Conservation (phyloP, 352 stramenopile genomes). For the Elongisporangium prolatum region DNA sequence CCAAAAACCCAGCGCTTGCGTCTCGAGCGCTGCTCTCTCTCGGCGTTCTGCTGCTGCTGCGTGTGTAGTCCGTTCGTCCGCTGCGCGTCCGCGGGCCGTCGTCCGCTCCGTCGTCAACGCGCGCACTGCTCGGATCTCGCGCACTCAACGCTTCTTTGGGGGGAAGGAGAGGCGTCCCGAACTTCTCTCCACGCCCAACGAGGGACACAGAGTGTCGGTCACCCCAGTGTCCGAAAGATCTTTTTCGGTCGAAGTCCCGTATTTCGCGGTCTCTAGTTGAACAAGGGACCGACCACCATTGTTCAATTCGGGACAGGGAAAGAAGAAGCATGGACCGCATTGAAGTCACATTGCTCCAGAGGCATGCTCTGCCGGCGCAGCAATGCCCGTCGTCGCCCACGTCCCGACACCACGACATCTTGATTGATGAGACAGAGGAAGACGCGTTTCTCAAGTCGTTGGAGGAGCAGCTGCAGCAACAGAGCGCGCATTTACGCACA, state of each 20-base stretch:
- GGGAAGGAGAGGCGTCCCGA: not conserved
- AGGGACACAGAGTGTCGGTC: not conserved
- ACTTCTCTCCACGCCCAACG: not conserved
- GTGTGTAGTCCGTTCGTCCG: not conserved
- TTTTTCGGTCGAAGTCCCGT: not conserved
- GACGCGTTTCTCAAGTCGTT: constrained; percentile 61
- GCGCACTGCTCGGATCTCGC: not conserved
- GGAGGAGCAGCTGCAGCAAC: constrained; percentile 66
- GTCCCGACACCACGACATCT: constrained; percentile 22
- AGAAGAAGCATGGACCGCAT: constrained; percentile 33
- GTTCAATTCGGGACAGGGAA: not conserved
- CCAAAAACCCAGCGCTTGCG: not conserved
- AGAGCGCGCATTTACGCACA: constrained; percentile 33
- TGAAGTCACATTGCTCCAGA: constrained; percentile 54
- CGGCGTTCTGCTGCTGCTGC: not conserved
- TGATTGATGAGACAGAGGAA: constrained; percentile 46
- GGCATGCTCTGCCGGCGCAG: constrained; percentile 11
- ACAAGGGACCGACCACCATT: not conserved
- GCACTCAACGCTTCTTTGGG: not conserved
- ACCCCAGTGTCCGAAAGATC: not conserved
- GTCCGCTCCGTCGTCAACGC: not conserved
- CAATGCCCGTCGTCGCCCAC: constrained; percentile 3
- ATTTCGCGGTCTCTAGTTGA: not conserved
- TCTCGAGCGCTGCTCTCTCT: not conserved
- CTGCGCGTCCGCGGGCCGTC: not conserved